These are phyloP conservation scores for Acanthamoeba royreba DNA, from an alignment of 208 protist genomes.

Conservation along the genomic window DNA sequence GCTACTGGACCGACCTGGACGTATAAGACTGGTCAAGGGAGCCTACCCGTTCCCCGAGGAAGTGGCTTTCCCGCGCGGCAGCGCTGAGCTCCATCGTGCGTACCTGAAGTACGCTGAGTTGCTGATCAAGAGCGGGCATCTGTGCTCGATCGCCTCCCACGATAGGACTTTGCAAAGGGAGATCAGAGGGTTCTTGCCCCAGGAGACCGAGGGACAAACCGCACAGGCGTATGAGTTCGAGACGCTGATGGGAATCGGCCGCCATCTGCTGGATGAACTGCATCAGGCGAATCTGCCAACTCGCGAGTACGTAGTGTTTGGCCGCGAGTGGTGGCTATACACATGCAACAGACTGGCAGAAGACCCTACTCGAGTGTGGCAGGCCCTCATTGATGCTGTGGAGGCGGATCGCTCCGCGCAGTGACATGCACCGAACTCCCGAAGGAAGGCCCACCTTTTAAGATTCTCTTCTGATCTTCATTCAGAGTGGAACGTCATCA, in stretches of 20 bases:
- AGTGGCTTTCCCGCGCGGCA: background rate
- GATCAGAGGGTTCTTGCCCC: background rate
- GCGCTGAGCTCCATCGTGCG: background rate
- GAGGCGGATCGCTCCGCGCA: no score
- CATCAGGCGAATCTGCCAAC: background rate
- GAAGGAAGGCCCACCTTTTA: no score
- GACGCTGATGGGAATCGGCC: background rate
- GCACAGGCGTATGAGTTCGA: background rate
- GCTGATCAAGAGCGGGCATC: background rate
- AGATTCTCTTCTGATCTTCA: no score
- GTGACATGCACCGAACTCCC: no score
- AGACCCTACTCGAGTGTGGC: background rate
- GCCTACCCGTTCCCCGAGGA: background rate
- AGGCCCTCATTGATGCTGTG: background rate
- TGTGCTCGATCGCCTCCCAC: background rate
- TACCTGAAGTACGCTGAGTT: background rate
- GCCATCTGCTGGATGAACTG: background rate
- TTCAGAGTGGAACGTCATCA: no score
- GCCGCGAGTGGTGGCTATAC: background rate
- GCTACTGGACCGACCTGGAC: background rate
- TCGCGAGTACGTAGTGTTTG: background rate
- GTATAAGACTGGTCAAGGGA: background rate
- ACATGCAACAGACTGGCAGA: background rate
- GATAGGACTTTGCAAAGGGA: background rate
- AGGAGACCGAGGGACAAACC: background rate